phyloP scores from a whole-genome alignment of 768 basidiomycete genomes.

The Leccinum disarticulatum region DNA sequence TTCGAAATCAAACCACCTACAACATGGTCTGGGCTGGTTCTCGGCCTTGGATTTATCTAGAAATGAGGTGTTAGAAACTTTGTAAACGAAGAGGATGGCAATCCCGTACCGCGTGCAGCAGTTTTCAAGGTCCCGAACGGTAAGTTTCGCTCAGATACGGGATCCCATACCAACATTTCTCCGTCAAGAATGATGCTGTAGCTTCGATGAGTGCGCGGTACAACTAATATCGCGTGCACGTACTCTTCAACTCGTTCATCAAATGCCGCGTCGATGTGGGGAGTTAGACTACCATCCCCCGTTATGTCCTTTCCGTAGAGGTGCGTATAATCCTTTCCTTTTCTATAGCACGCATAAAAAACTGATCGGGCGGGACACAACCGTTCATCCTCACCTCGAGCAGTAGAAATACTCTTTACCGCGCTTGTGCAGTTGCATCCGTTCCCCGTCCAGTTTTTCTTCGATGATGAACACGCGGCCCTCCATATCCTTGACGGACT shows the following conservation, averaged over 20 bases:
- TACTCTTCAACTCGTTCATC: slow-evolving; percentile 78
- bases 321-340: slow-evolving; percentile 89
- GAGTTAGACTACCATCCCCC: slow-evolving; percentile 85
- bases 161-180: slow-evolving; percentile 99
- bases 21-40: slow-evolving; percentile 84
- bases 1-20: slow-evolving; percentile 44
- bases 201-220: slow-evolving; percentile 8
- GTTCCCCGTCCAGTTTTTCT: slow-evolving; percentile 96
- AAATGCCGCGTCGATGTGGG: slow-evolving; percentile 76
- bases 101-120: slow-evolving; percentile 72
- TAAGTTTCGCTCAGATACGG: slow-evolving; percentile 79
- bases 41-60: slow-evolving; percentile 71
- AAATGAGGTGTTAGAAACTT: not conserved
- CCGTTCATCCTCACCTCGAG: slow-evolving; percentile 58
- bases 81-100: not conserved
- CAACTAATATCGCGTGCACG: slow-evolving; percentile 26
- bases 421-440: slow-evolving; percentile 93
- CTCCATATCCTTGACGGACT: slow-evolving; percentile 83
- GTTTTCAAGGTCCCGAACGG: slow-evolving; percentile 95
- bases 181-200: slow-evolving; percentile 90
- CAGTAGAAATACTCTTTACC: slow-evolving; percentile 92
- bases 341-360: slow-evolving; percentile 45
- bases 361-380: not conserved
- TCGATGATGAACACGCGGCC: slow-evolving; percentile 83
- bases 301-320: slow-evolving; percentile 80